Conservation (phyloP, 495 filamentous ascomycete genomes). For the Aspergillus biplanus region DNA sequence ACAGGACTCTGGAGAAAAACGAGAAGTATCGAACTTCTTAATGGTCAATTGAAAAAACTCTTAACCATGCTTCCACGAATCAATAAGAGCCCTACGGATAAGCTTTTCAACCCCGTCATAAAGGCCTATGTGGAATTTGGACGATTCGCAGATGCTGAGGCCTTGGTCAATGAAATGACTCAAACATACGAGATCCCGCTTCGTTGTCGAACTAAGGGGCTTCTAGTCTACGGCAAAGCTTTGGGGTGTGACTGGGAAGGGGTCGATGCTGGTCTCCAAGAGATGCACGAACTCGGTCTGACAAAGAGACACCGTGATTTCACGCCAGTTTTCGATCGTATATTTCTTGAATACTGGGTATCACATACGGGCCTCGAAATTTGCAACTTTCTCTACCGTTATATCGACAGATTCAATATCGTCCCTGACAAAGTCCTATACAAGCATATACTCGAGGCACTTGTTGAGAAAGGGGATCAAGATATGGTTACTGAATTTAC, state of each 20-base stretch:
- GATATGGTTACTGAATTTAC: constrained; percentile 35
- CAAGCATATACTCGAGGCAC: constrained; percentile 46
- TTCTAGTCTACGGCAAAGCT: constrained; percentile 43
- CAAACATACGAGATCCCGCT: constrained; percentile 33
- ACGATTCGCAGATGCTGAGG: constrained; percentile 40
- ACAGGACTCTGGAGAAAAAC: constrained; percentile 49
- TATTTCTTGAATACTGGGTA: constrained; percentile 51
- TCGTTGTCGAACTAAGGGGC: constrained; percentile 43
- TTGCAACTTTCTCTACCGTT: constrained; percentile 38
- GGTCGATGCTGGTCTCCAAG: constrained; percentile 40
- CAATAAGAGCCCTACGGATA: constrained; percentile 38
- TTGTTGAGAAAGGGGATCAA: constrained; percentile 42
- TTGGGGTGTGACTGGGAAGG: constrained; percentile 46
- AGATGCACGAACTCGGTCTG: constrained; percentile 43
- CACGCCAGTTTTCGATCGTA: constrained; percentile 40
- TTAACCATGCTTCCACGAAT: constrained; percentile 31
- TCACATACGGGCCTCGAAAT: constrained; percentile 38
- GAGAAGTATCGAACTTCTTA: constrained; percentile 42
- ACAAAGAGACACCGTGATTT: constrained; percentile 36
- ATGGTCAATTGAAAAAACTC: constrained; percentile 37
- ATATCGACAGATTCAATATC: constrained; percentile 41
- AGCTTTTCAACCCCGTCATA: constrained; percentile 48
- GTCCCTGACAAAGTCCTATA: constrained; percentile 45
- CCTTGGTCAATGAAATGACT: constrained; percentile 41
- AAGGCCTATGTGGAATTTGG: constrained; percentile 46